Conservation (phyloP, 2,329 filamentous ascomycete species). For the Furcasterigmium sp. region DNA sequence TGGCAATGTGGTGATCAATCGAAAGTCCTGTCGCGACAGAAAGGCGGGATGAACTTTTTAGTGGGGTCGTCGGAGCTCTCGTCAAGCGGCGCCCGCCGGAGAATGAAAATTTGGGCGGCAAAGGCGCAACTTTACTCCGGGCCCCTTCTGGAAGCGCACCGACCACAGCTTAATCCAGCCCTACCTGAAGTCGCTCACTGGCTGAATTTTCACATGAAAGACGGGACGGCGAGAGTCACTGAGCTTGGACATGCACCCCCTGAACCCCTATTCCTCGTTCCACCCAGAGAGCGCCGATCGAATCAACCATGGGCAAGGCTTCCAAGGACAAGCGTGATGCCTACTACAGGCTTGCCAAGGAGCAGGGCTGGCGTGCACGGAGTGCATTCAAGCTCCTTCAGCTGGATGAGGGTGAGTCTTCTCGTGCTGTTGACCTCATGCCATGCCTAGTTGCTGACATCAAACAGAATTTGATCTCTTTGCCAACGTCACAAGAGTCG, state of each 20-base stretch:
- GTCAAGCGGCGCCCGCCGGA: background rate
- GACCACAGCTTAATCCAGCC: conserved; percentile 24
- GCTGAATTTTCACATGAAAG: background rate
- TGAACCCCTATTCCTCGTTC: background rate
- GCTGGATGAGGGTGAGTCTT: conserved; percentile 65
- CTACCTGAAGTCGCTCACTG: conserved; percentile 7
- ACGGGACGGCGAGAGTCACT: no score
- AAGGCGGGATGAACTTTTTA: conserved; percentile 1
- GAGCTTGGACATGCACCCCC: background rate
- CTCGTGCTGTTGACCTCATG: conserved; percentile 1
- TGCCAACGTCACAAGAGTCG: conserved; percentile 81
- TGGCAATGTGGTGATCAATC: no score
- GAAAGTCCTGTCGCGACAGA: no score
- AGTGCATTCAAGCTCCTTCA: conserved; percentile 97
- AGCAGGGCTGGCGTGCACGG: conserved; percentile 95
- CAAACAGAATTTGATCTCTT: conserved; percentile 85
- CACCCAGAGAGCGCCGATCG: background rate
- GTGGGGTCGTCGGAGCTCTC: background rate
- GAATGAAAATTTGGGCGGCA: conserved; percentile 10
- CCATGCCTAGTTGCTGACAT: conserved; percentile 6
- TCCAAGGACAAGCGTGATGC: conserved; percentile 98
- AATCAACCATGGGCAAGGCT: conserved; percentile 75
- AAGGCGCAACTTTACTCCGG: conserved; percentile 7
- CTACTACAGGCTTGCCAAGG: conserved; percentile 96
- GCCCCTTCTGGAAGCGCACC: conserved; percentile 9